Evolutionary conservation across 768 basidiomycete genomes (phyloP).

Genomic region (Mycena polygramma): DNA sequence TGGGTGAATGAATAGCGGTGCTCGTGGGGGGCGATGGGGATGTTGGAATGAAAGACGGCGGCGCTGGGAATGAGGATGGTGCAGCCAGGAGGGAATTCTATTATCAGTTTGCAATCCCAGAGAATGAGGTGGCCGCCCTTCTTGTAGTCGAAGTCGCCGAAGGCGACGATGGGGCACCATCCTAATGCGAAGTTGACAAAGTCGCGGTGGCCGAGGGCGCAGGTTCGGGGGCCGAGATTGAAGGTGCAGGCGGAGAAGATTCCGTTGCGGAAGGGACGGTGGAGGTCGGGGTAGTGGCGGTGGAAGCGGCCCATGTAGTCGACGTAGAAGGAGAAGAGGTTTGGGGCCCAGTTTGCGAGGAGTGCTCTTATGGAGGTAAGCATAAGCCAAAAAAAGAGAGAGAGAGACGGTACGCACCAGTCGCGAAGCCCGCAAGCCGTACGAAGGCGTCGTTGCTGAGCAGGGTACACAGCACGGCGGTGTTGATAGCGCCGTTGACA

Average conservation of each 20-base stretch:
- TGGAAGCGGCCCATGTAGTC: conserved; percentile 3
- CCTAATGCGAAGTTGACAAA: conserved; percentile 1
- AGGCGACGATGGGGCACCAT: background rate
- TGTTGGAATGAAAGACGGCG: conserved; percentile 10
- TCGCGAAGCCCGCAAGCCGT: conserved; percentile 28
- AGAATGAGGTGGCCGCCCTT: background rate
- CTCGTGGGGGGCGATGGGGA: background rate
- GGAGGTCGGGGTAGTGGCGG: background rate
- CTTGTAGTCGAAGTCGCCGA: background rate
- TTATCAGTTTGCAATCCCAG: background rate
- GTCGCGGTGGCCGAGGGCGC: background rate
- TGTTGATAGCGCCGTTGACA: conserved; percentile 8
- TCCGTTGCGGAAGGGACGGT: background rate
- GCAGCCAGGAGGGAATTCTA: conserved; percentile 7
- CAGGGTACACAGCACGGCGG: conserved; percentile 1
- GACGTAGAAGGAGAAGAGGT: conserved; percentile 1
- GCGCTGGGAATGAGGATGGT: conserved; percentile 20
- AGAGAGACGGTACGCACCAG: conserved; percentile 1
- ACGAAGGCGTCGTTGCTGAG: conserved; percentile 2
- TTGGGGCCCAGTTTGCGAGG: conserved; percentile 9
- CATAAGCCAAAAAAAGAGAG: background rate
- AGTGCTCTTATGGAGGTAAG: background rate
- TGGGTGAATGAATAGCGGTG: conserved; percentile 7
- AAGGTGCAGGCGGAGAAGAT: conserved; percentile 5
- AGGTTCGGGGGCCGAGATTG: conserved; percentile 2